Evolutionary conservation across 1,284 basidiomycete species (phyloP), one percentile per base, ranked within the genome.

Genomic region (Leccinum huronense): DNA sequence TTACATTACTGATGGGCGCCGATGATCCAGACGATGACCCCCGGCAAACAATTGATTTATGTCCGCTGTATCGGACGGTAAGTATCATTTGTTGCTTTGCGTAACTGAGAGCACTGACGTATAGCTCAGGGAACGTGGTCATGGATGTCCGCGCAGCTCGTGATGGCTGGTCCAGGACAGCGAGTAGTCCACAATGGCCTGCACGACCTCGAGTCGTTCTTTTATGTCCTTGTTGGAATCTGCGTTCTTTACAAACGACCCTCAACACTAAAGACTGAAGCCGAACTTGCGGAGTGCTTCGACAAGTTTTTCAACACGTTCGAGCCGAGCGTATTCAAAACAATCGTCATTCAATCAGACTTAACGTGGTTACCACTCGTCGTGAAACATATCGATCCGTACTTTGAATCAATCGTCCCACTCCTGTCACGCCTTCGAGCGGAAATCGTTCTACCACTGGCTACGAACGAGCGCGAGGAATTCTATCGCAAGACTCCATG

Each of bases 1-100:
- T 67, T 2, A 3, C 38, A 3, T 55, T 67, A 2, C 10, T 45
- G 5, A 66, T 62, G 65, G 64, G 61, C 14, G 55, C 56, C 10
- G 30, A 59, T 27, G 5, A 56, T 16, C 58, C 56, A 1, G 30
- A 58, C 3, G 45, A 42, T 1, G 59, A 66, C 14, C 23, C 53
- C 3, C 19, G 13, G 7, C 14, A 54, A 11, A 65, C 57, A 0
- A 66, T 63, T 30, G 62, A 65, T 27, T 42, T 48, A 54, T 63
- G 58, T 7, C 62, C 56, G 14, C 62, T 65, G n/a, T 57, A 63
- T 40, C 19, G 19, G 19, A 65, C 42, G 1, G 62, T 58, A 33
- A 53, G 42, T 6, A 19, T 16, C 14, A 19, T 6, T 23, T 3
- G 9, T 27, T 13, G 3, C 14, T 40, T 7, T 40, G 14, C 38